Percentiles rank a stretch among this genome's conserved stretches.
Conservation (phyloP, 805 yeast species). For the Ogataea kodamae region DNA sequence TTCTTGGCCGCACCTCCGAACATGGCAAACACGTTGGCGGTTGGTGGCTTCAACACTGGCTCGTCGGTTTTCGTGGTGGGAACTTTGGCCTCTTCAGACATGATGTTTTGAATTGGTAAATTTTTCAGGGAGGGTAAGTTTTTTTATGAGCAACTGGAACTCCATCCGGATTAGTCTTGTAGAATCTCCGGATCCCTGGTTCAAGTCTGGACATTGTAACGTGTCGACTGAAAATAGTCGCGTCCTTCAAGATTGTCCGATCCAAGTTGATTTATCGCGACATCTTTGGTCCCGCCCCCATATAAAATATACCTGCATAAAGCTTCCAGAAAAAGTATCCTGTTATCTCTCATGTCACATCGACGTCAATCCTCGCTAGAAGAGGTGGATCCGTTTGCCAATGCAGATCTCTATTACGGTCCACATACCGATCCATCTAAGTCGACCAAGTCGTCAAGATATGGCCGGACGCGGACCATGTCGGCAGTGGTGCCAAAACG, state of each 20-base stretch:
- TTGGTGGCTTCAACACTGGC: slow-evolving; percentile 55
- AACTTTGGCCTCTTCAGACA: slow-evolving; percentile 6
- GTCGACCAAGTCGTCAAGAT: slow-evolving; percentile 37
- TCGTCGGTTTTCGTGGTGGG: slow-evolving; percentile 20
- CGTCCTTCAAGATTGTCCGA: too few species aligned
- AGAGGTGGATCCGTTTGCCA: slow-evolving; percentile 59
- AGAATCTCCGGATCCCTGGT: too few species aligned
- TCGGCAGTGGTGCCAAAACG: slow-evolving; percentile 33
- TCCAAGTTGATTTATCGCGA: too few species aligned
- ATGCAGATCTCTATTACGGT: slow-evolving; percentile 70
- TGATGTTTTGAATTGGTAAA: slow-evolving; percentile 6
- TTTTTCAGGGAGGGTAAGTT: slow-evolving; percentile 12
- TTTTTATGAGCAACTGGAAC: too few species aligned
- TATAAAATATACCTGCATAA: too few species aligned
- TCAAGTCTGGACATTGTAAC: too few species aligned
- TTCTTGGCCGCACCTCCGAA: slow-evolving; percentile 84
- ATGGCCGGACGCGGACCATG: slow-evolving; percentile 56
- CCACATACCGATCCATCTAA: slow-evolving; percentile 54
- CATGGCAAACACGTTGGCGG: slow-evolving; percentile 86
- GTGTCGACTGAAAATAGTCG: too few species aligned
- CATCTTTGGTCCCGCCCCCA: too few species aligned
- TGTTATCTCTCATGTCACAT: slow-evolving; percentile 5
- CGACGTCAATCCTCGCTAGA: slow-evolving; percentile 40
- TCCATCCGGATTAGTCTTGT: too few species aligned
- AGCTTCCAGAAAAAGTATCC: background rate